Conservation (phyloP, 345 rosid genomes). For the Linum trigynum region DNA sequence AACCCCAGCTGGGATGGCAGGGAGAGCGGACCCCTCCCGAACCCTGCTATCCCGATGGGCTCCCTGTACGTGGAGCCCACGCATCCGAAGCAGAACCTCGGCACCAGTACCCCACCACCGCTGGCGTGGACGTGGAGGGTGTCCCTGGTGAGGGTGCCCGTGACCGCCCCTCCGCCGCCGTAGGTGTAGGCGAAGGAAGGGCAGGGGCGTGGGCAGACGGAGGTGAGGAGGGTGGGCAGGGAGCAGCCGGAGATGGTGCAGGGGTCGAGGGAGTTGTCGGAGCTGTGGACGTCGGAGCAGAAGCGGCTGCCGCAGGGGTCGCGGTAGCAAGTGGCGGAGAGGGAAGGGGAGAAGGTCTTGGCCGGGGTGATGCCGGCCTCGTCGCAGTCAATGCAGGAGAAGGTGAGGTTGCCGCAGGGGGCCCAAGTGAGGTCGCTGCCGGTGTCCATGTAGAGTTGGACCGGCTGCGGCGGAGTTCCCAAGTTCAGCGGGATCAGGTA, state of each 20-base stretch:
- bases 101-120: slow-evolving; percentile 31
- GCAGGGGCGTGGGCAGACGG: slow-evolving; percentile 57
- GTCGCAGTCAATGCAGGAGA: slow-evolving; percentile 66
- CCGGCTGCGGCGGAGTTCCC: slow-evolving; percentile 70
- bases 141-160: slow-evolving; percentile 57
- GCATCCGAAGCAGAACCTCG: slow-evolving; percentile 62
- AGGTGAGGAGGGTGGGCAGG: slow-evolving; percentile 39
- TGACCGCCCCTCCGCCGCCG: slow-evolving; percentile 57
- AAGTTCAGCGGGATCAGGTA: slow-evolving; percentile 54
- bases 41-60: slow-evolving; percentile 79
- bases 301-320: slow-evolving; percentile 49
- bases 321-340: slow-evolving; percentile 46
- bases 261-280: slow-evolving; percentile 63
- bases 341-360: slow-evolving; percentile 53
- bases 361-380: slow-evolving; percentile 36
- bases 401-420: slow-evolving; percentile 69
- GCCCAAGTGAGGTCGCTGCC: slow-evolving; percentile 94
- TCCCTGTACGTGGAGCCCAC: slow-evolving; percentile 58
- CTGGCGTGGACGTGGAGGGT: slow-evolving; percentile 43
- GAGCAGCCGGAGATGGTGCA: slow-evolving; percentile 70
- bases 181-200: slow-evolving; percentile 84
- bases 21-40: slow-evolving; percentile 74
- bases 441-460: slow-evolving; percentile 74
- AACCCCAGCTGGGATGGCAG: slow-evolving; percentile 72
- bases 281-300: slow-evolving; percentile 57